phyloP scores from a whole-genome alignment of 768 basidiomycete species.

The Collybia mongolica region DNA sequence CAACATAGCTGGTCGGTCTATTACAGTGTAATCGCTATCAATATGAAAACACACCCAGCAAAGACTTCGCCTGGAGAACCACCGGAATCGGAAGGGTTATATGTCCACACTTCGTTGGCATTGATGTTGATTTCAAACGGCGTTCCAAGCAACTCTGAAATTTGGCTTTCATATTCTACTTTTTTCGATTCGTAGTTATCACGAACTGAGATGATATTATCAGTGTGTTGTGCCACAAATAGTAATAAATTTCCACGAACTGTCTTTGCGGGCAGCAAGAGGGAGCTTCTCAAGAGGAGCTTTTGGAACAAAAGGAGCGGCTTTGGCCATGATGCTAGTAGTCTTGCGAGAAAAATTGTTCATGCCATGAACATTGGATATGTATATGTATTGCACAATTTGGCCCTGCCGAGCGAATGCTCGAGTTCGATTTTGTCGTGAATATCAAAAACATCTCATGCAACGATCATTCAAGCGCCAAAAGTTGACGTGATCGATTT shows the following conservation, averaged over 20 bases:
- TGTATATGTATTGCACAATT: too few species aligned
- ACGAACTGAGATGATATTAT: constrained; percentile 24
- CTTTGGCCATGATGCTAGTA: constrained; percentile 1
- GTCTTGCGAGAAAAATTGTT: too few species aligned
- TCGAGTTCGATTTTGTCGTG: too few species aligned
- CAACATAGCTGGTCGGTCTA: constrained; percentile 28
- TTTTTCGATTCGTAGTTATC: constrained; percentile 36
- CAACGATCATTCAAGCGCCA: too few species aligned
- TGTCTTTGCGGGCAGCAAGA: constrained; percentile 34
- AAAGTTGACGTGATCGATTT: too few species aligned
- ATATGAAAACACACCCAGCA: constrained; percentile 14
- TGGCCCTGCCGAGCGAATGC: too few species aligned
- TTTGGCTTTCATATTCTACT: constrained; percentile 29
- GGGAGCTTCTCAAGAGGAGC: constrained; percentile 33
- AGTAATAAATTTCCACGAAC: constrained; percentile 17
- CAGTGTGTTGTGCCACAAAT: neutral
- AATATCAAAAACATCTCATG: too few species aligned
- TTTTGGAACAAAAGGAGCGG: constrained; percentile 26
- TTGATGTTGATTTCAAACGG: constrained; percentile 32
- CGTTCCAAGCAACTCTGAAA: constrained; percentile 25
- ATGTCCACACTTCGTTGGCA: constrained; percentile 34
- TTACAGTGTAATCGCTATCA: neutral
- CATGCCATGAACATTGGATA: too few species aligned
- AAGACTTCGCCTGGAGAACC: constrained; percentile 24
- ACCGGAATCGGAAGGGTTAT: constrained; percentile 18